Conservation (phyloP, 2,329 filamentous ascomycete species). For the Fusarium sp. region DNA sequence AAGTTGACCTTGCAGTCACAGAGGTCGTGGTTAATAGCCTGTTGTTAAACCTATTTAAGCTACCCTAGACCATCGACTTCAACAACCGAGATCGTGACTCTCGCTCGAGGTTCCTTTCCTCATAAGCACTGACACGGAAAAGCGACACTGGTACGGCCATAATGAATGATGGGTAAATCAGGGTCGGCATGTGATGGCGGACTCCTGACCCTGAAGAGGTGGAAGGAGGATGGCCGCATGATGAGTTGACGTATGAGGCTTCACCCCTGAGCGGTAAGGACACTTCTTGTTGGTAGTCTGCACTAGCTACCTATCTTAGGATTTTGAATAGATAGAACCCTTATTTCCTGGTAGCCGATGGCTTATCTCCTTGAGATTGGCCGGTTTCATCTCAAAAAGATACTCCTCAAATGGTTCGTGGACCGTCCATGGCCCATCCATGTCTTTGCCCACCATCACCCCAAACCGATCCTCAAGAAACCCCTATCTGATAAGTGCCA, state of each 20-base stretch:
- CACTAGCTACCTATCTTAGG: too few species aligned
- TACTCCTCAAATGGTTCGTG: too few species aligned
- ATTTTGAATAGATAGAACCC: too few species aligned
- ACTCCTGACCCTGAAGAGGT: constrained; percentile 9
- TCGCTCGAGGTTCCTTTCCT: neutral
- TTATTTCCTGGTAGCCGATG: too few species aligned
- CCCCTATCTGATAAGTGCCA: too few species aligned
- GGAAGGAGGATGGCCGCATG: neutral
- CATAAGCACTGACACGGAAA: too few species aligned
- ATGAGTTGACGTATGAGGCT: neutral
- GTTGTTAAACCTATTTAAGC: neutral
- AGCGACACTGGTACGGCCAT: neutral
- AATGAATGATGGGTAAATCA: neutral
- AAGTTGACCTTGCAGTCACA: neutral
- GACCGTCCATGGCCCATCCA: too few species aligned
- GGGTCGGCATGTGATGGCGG: constrained; percentile 6
- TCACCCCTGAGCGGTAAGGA: neutral
- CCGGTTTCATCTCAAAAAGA: too few species aligned
- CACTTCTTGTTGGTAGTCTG: too few species aligned
- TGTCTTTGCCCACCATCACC: too few species aligned
- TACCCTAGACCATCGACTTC: neutral
- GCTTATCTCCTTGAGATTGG: too few species aligned
- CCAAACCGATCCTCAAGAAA: too few species aligned
- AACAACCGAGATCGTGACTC: neutral
- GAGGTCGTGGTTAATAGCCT: neutral